Conservation (phyloP, 352 stramenopile species). For the Sclerospora graminicola region DNA sequence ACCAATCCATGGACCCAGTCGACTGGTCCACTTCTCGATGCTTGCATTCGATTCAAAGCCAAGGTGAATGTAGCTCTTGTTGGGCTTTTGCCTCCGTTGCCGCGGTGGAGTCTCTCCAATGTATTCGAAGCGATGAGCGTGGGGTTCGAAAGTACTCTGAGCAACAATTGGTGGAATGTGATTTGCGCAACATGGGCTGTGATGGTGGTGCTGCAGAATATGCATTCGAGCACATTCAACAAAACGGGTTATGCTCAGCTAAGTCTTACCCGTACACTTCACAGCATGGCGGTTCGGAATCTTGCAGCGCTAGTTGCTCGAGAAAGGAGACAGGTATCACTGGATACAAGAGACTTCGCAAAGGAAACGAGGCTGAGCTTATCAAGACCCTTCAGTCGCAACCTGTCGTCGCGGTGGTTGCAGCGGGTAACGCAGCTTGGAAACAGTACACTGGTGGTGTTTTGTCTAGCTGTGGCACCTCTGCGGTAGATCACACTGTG, state of each 20-base stretch:
- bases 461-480: constrained; percentile 55
- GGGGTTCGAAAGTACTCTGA: constrained; percentile 85
- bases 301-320: constrained; percentile 20
- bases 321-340: constrained; percentile 24
- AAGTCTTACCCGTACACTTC: constrained; percentile 28
- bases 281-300: constrained; percentile 8
- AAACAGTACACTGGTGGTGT: constrained; percentile 96
- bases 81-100: constrained; percentile 95
- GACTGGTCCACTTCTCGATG: constrained; percentile 39
- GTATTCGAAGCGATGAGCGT: constrained; percentile 55
- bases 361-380: constrained; percentile 14
- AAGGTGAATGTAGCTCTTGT: constrained; percentile 94
- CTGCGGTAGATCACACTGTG: constrained; percentile 94
- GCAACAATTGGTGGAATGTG: constrained; percentile 89
- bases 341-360: constrained; percentile 53
- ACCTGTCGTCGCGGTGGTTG: constrained; percentile 91
- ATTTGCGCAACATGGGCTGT: constrained; percentile 83
- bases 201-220: constrained; percentile 85
- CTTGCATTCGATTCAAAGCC: constrained; percentile 85
- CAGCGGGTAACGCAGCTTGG: constrained; percentile 90
- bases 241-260: constrained; percentile 65
- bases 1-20: constrained; percentile 14
- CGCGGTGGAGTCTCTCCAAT: constrained; percentile 86
- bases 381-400: constrained; percentile 35
- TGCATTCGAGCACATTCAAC: constrained; percentile 87